A percentile compares a stretch with the other conserved stretches of the same genome.
phyloP scores from a whole-genome alignment of 2,329 filamentous ascomycete genomes.

The Pezicula carpinea region DNA sequence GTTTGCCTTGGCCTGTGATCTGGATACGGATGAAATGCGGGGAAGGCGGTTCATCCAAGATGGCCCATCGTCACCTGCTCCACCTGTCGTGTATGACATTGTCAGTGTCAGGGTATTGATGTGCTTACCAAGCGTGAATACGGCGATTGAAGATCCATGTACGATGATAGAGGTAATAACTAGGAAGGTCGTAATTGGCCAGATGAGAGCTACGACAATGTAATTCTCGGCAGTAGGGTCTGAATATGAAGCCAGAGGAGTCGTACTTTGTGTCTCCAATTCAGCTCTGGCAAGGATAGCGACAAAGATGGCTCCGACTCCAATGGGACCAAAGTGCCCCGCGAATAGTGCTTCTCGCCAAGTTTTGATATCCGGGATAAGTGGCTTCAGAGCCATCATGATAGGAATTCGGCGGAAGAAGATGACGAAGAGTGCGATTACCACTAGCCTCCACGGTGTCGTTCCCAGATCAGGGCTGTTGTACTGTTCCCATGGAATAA shows the following conservation, averaged over 20 bases:
- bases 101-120: constrained; percentile 96
- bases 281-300: constrained; percentile 92
- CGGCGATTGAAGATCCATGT: constrained; percentile 95
- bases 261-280: constrained; percentile 67
- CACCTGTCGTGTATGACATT: constrained; percentile 89
- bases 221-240: constrained; percentile 49
- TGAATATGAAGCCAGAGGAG: constrained; percentile 64
- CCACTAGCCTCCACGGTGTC: constrained; percentile 83
- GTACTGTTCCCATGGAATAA: constrained; percentile 93
- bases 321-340: constrained; percentile 95
- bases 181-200: constrained; percentile 92
- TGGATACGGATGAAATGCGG: constrained; percentile 58
- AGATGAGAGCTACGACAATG: constrained; percentile 77
- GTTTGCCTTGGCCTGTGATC: constrained; percentile 80
- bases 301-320: constrained; percentile 93
- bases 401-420: constrained; percentile 94
- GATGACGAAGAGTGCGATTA: constrained; percentile 89
- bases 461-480: constrained; percentile 72
- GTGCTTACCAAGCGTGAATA: constrained; percentile 94
- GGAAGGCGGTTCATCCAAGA: constrained; percentile 95
- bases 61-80: constrained; percentile 68
- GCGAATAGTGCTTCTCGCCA: constrained; percentile 97
- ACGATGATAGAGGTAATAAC: constrained; percentile 93
- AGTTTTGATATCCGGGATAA: constrained; percentile 96
- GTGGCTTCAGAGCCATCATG: constrained; percentile 84